phyloP scores from a whole-genome alignment of 345 rosid species.

The Hibiscus syriacus region DNA sequence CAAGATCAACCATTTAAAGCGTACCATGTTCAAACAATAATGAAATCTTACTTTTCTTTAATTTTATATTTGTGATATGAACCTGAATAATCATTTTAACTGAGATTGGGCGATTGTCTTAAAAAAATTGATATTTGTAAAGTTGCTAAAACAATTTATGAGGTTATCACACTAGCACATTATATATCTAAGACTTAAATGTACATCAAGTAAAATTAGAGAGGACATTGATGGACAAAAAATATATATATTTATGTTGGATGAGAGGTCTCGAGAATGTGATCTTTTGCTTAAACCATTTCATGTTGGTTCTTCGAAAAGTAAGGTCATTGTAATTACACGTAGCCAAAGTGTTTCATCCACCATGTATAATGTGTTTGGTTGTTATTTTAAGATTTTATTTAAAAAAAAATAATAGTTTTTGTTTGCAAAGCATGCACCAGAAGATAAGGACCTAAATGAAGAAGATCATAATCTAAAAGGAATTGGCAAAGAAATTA shows the following conservation, averaged over 20 bases:
- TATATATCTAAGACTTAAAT: conserved; percentile 23
- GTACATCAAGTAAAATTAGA: conserved; percentile 25
- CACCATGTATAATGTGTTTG: conserved; percentile 15
- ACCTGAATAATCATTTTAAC: too few species aligned
- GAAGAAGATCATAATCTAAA: not conserved
- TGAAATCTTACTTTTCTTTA: too few species aligned
- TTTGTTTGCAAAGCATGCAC: conserved; percentile 24
- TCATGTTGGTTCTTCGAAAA: conserved; percentile 20
- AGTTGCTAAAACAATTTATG: not conserved
- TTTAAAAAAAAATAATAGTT: conserved; percentile 23
- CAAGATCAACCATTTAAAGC: too few species aligned
- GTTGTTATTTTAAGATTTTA: not conserved
- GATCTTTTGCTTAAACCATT: conserved; percentile 24
- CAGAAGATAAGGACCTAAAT: not conserved
- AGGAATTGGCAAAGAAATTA: not conserved
- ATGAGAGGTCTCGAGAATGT: conserved; percentile 23
- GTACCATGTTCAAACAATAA: too few species aligned
- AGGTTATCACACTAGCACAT: not conserved
- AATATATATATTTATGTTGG: conserved; percentile 29
- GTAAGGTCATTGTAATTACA: conserved; percentile 36
- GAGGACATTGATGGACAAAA: not conserved
- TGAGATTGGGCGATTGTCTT: not conserved
- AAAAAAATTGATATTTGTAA: not conserved
- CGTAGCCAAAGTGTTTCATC: conserved; percentile 23
- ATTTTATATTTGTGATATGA: too few species aligned